phyloP scores from a whole-genome alignment of 371 early-diverging fungal genomes.

The Synchytrium microbalum region DNA sequence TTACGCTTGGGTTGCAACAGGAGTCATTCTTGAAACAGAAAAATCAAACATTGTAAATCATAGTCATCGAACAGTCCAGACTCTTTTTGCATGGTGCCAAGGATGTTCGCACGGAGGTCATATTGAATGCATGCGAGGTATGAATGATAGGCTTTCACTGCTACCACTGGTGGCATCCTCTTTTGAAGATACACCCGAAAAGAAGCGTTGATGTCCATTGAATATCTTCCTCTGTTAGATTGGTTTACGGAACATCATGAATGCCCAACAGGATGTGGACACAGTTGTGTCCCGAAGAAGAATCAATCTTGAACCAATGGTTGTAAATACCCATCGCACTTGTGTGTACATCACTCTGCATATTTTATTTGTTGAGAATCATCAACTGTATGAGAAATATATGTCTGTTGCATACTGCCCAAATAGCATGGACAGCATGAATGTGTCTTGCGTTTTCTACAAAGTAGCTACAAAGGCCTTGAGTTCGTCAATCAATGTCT shows the following conservation, averaged over 20 bases:
- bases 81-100: slow-evolving; percentile 36
- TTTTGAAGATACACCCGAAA: too few relatives aligned
- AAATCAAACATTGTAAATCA: slow-evolving; percentile 1
- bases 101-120: slow-evolving; percentile 42
- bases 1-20: not conserved
- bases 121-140: slow-evolving; percentile 25
- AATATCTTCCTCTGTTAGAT: slow-evolving; percentile 4
- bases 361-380: too few relatives aligned
- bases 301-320: too few relatives aligned
- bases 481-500: not conserved
- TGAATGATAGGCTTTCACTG: slow-evolving; percentile 2
- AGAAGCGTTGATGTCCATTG: not conserved
- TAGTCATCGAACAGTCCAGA: slow-evolving; percentile 30
- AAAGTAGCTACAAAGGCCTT: not conserved
- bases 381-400: too few relatives aligned
- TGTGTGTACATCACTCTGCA: too few relatives aligned
- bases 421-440: too few relatives aligned
- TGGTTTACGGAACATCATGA: slow-evolving; percentile 21
- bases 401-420: too few relatives aligned
- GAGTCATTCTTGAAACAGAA: not conserved
- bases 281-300: slow-evolving; percentile 17
- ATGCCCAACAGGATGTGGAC: slow-evolving; percentile 32
- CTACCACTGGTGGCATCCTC: too few relatives aligned
- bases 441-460: too few relatives aligned
- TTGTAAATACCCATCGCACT: too few relatives aligned